Conservation (phyloP, 306 rosid genomes). For the Parietaria judaica region DNA sequence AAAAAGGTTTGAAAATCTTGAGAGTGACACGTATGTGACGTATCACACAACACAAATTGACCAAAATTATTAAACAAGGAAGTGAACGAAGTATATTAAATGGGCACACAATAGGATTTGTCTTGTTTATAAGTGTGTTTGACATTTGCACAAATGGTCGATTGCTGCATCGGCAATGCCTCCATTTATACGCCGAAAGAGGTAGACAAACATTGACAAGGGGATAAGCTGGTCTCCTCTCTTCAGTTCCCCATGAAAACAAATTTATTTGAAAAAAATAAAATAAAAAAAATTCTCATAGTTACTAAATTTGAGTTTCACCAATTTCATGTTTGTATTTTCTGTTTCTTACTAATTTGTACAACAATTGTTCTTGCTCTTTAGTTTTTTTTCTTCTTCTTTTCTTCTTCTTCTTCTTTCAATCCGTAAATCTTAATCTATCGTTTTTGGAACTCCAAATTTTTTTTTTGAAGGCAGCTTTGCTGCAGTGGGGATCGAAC, state of each 20-base stretch:
- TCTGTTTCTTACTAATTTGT: neutral
- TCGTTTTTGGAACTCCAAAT: no score
- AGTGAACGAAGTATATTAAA: no score
- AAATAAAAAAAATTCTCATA: neutral
- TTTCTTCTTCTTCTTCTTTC: no score
- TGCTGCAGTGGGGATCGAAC: no score
- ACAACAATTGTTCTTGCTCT: no score
- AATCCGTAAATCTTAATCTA: no score
- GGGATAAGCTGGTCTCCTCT: constrained; percentile 22
- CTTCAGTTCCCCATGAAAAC: constrained; percentile 25
- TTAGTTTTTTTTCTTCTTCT: neutral
- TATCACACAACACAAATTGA: no score
- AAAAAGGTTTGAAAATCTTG: no score
- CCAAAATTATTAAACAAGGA: no score
- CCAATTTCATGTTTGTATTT: neutral
- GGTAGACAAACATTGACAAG: constrained; percentile 35
- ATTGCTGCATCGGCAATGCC: constrained; percentile 8
- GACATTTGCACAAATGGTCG: constrained; percentile 6
- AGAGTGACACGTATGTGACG: no score
- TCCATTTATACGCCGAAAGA: constrained; percentile 49
- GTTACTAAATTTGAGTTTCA: neutral
- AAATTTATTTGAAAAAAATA: neutral
- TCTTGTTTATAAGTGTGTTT: constrained; percentile 7
- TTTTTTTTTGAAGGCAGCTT: no score
- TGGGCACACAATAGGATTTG: no score